These are phyloP conservation scores for Aspergillus olivimuriae DNA, from an alignment of 495 filamentous ascomycete species.

Conservation along the genomic window DNA sequence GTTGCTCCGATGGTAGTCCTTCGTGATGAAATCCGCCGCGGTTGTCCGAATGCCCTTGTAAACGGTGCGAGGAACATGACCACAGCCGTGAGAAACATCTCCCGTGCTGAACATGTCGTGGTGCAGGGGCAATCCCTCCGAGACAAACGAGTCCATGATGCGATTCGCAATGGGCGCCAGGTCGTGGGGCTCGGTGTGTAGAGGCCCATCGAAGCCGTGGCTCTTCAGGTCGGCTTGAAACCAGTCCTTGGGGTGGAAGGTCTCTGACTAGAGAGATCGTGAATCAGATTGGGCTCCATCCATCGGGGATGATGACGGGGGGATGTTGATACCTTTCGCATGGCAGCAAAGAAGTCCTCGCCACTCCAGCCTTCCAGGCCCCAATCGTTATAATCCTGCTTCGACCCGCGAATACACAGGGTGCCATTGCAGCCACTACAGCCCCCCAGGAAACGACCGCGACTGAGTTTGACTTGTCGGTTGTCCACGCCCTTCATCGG, in stretches of 20 bases:
- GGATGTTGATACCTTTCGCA: conserved; percentile 39
- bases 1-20: conserved; percentile 28
- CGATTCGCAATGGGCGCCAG: conserved; percentile 43
- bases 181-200: conserved; percentile 43
- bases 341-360: conserved; percentile 45
- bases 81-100: conserved; percentile 42
- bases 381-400: conserved; percentile 60
- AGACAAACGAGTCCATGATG: conserved; percentile 41
- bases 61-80: conserved; percentile 44
- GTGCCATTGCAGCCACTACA: conserved; percentile 56
- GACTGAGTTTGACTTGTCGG: conserved; percentile 51
- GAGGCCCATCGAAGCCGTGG: conserved; percentile 39
- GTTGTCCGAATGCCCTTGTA: conserved; percentile 44
- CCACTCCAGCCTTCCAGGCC: conserved; percentile 46
- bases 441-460: conserved; percentile 55
- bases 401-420: conserved; percentile 53
- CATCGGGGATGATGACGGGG: no score
- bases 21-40: conserved; percentile 40
- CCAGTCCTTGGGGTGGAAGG: conserved; percentile 41
- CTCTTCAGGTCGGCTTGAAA: conserved; percentile 28
- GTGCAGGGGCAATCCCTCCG: conserved; percentile 36
- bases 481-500: conserved; percentile 47
- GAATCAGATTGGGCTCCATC: not conserved
- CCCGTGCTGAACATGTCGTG: conserved; percentile 48
- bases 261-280: conserved; percentile 30